Evolutionary conservation across 768 basidiomycete genomes (phyloP), one percentile per base, ranked within the genome.

Genomic region (Hypholoma sublateritium): DNA sequence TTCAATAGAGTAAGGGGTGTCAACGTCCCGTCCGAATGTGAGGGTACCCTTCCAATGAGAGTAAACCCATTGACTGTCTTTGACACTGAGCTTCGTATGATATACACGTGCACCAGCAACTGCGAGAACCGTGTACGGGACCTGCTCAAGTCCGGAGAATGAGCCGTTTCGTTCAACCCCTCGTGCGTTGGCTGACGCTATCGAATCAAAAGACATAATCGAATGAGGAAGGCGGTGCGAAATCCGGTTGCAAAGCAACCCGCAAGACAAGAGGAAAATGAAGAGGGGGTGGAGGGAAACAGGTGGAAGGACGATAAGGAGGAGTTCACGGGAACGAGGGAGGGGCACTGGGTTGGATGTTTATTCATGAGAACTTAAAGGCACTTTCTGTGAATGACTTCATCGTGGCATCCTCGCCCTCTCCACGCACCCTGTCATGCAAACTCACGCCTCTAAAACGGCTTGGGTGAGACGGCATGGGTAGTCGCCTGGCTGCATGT

Each of bases 11-110:
- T 69, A 69, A 13, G 71, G 68, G 35, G 58, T 56, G 13, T 77
- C 78, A 28, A 63, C 55, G 52, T 80, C 78, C 55, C 66, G 69
- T 25, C 80, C 80, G 58, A 89, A 86, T 22, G 82, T 77, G 28
- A 89, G 73, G 16, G 77, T 80, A 21, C 88, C 88, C 55, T 76
- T 77, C 65, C 88, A 75, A 35, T 81, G 79, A 21, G 86, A 83
- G 61, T 78, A 85, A 8, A 73, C 74, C 88, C 88, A 89, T 47
- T 81, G 78, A 52, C 69, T 63, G 65, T 70, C 64, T 71, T 77
- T 70, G 19, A 58, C 57, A 43, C 64, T 69, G 63, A 85, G 79
- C 34, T 81, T 78, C 4, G 84, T 79, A 67, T 87, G 84, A 66
- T 88, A 88, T 32, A 87, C 75, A 61, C 83, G 80, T 39, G 81